phyloP scores from a whole-genome alignment of 768 basidiomycete genomes.

The Gautieria morchelliformis region DNA sequence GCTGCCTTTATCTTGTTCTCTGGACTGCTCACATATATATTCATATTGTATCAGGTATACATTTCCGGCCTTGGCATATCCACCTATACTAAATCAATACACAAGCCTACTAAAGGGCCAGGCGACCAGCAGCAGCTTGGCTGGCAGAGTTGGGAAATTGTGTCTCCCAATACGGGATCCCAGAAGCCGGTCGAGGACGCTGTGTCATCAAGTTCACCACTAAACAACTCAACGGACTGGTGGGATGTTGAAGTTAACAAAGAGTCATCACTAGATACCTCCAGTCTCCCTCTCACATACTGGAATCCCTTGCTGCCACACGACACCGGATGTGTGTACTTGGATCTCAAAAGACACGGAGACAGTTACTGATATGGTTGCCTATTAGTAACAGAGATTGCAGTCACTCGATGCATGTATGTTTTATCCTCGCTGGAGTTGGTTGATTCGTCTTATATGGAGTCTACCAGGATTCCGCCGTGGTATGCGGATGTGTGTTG shows the following conservation, averaged over 20 bases:
- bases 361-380: neutral
- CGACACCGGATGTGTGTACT: slow-evolving; percentile 59
- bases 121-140: neutral
- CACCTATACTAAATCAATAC: slow-evolving; percentile 13
- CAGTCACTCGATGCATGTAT: slow-evolving; percentile 51
- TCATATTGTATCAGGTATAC: slow-evolving; percentile 85
- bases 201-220: slow-evolving; percentile 9
- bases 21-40: slow-evolving; percentile 63
- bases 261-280: slow-evolving; percentile 38
- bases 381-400: slow-evolving; percentile 36
- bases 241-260: slow-evolving; percentile 46
- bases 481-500: slow-evolving; percentile 48
- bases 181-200: slow-evolving; percentile 12
- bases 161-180: slow-evolving; percentile 2
- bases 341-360: neutral
- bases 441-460: neutral
- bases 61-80: slow-evolving; percentile 75
- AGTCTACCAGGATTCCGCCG: slow-evolving; percentile 36
- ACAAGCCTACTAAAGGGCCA: slow-evolving; percentile 9
- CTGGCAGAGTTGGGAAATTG: slow-evolving; percentile 9
- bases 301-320: slow-evolving; percentile 73
- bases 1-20: slow-evolving; percentile 57
- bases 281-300: slow-evolving; percentile 67
- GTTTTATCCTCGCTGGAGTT: neutral
- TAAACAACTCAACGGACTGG: slow-evolving; percentile 38